These are phyloP conservation scores for Arxiozyma telluris DNA, from an alignment of 1,139 yeast genomes.

Conservation along the genomic window DNA sequence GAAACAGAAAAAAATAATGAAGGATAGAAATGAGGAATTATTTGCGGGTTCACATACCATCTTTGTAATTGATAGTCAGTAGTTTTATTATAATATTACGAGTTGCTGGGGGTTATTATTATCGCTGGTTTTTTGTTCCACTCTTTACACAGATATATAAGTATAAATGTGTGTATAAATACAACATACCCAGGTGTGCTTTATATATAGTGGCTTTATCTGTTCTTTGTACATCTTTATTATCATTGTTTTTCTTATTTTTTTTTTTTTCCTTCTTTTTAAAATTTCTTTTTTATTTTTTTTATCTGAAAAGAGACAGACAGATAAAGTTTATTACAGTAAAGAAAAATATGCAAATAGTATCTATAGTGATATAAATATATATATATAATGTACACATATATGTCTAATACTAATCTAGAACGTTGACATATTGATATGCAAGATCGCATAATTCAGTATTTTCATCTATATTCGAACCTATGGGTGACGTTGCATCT, in stretches of 20 bases:
- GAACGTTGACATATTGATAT: slow-evolving; percentile 24
- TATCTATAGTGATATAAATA: neutral
- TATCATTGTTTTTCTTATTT: neutral
- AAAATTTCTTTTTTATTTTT: too few relatives aligned
- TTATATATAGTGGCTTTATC: too few relatives aligned
- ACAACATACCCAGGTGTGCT: too few relatives aligned
- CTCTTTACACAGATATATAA: too few relatives aligned
- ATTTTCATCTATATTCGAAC: slow-evolving; percentile 4
- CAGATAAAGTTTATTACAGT: neutral
- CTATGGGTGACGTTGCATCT: neutral
- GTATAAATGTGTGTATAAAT: too few relatives aligned
- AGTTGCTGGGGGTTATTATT: too few relatives aligned
- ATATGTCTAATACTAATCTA: slow-evolving; percentile 11
- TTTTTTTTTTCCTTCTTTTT: neutral
- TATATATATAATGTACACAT: neutral
- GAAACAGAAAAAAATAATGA: neutral
- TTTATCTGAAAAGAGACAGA: neutral
- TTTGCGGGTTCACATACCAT: neutral
- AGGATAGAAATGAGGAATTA: neutral
- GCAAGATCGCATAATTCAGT: slow-evolving; percentile 20
- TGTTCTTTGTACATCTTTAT: too few relatives aligned
- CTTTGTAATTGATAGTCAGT: too few relatives aligned
- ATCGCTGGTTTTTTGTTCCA: too few relatives aligned
- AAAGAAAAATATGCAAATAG: neutral
- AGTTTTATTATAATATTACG: neutral